Base-by-base conservation (phyloP, 371 early-diverging fungal genomes). In the Actinomortierella ambigua region DNA sequence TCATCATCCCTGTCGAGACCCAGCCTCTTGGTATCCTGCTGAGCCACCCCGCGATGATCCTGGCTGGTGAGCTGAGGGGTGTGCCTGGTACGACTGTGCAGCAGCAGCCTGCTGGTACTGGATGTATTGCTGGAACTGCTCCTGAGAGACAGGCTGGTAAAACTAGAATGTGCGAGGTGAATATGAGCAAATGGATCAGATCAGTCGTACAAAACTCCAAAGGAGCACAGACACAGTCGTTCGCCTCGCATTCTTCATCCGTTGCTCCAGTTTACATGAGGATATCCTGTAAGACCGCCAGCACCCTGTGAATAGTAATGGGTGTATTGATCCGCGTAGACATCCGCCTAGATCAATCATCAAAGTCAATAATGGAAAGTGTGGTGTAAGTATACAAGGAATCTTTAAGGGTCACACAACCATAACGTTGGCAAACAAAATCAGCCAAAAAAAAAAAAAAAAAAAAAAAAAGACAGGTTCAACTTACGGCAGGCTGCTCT, bases 41-140 rank as follows among this genome's bases (percentile, higher is more conserved):
- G 73, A 59, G 9, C 64, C 55, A n/a, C 55, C 53, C 17, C 63
- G 57, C 3, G 67, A 67, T 42, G 63, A 29, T 20, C 54, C 54
- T 15, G 61, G 63, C 22, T 64, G 66, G 34, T 60, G 61, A 22
- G 64, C 57, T 20, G 57, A 63, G 20, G 62, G 63, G 23, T 65
- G 66, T 0, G 59, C 34, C 24, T 68, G 69, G 55, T 75, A 69
- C 23, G 63, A 47, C 42, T 64, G 69, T 2, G 68, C 64, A 22
- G 60, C 64, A 28, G 60, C 64, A 22, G 56, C 58, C 46, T 62
- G 68, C 43, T 70, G 73, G 40, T 71, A 67, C 20, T 73, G 75
- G 50, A 68, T 55, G 44, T 75, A 75, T 28, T 69, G 75, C 27
- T 71, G 65, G 26, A 71, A 61, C 56, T 71, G 71, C 26, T 70